phyloP scores from a whole-genome alignment of 768 basidiomycete genomes.

The Leccinellum luteum region DNA sequence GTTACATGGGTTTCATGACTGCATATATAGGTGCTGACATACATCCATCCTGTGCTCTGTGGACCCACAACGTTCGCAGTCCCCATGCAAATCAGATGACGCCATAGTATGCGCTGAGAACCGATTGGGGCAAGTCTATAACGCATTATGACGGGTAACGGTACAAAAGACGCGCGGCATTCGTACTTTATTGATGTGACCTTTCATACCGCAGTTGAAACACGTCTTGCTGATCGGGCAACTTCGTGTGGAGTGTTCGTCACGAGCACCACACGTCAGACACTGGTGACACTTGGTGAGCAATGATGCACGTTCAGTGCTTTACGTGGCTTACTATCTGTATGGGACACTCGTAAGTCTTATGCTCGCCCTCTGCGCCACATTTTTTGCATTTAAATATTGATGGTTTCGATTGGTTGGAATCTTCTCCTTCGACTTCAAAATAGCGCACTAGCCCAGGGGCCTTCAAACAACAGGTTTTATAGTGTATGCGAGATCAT shows the following conservation, averaged over 20 bases:
- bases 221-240: conserved; percentile 83
- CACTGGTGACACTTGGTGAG: conserved; percentile 47
- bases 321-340: conserved; percentile 53
- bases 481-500: not conserved
- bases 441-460: conserved; percentile 61
- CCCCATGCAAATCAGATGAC: conserved; percentile 33
- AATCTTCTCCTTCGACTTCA: conserved; percentile 43
- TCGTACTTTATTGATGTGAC: conserved; percentile 65
- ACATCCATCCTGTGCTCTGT: conserved; percentile 63
- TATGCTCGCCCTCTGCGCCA: conserved; percentile 71
- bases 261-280: conserved; percentile 73
- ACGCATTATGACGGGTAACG: not conserved
- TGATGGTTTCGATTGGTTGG: conserved; percentile 38
- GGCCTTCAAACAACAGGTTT: conserved; percentile 36
- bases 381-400: conserved; percentile 73
- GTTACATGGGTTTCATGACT: not conserved
- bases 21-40: conserved; percentile 18
- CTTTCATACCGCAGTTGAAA: conserved; percentile 80
- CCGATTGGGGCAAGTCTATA: conserved; percentile 72
- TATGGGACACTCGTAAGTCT: conserved; percentile 63
- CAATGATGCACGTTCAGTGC: not conserved
- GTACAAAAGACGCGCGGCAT: not conserved
- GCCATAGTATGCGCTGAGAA: conserved; percentile 20
- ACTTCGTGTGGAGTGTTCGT: conserved; percentile 74
- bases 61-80: conserved; percentile 72